Evolutionary conservation across 1,139 yeast species (phyloP), one percentile per base, ranked within the genome.

Genomic region (Saccharomyces hybrid): DNA sequence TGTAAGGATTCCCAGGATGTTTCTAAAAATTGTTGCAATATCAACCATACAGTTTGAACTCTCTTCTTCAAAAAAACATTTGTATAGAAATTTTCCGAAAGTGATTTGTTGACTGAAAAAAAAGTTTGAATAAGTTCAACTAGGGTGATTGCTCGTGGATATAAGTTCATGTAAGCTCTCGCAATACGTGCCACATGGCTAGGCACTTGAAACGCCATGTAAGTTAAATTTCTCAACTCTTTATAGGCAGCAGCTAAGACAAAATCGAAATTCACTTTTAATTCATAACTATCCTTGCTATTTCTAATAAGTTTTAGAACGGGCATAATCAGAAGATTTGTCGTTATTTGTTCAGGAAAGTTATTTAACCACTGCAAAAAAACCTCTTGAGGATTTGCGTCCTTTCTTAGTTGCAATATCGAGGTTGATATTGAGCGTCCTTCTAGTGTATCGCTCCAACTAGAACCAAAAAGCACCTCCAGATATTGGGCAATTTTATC

Each of bases 381-480:
- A 0, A 78, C 60, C 0, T 55, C 64, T 5, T 75, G 70, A 0
- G 82, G 68, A 52, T 83, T 74, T 9, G 83, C 70, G 49, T 75
- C 78, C 25, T 74, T 70, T 16, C 75, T 64, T 48, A 86, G 73
- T 0, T 73, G 69, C 1, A 66, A 63, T 14, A 82, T 75, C 56
- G 82, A 88, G 1, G 75, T 67, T 14, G 77, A 74, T 1, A 91
- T 78, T 58, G 78, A 80, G 53, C 76, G 79, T 0, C 96, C 97
- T 51, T 85, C 84, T 0, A 91, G 82, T 61, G 84, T 88, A 47
- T 80, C 76, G 51, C 73, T 74, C 97, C 97, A 91, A 31, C 84
- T 85, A 13, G 73, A 64, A 0, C 97, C 96, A 9, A 91, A 74
- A 1, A 83, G 75, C 11, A 75, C 66, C 50, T 79, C 81, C 6